Evolutionary conservation across 768 basidiomycete genomes (phyloP).

Genomic region (Xerocomus brunneocitrinus): DNA sequence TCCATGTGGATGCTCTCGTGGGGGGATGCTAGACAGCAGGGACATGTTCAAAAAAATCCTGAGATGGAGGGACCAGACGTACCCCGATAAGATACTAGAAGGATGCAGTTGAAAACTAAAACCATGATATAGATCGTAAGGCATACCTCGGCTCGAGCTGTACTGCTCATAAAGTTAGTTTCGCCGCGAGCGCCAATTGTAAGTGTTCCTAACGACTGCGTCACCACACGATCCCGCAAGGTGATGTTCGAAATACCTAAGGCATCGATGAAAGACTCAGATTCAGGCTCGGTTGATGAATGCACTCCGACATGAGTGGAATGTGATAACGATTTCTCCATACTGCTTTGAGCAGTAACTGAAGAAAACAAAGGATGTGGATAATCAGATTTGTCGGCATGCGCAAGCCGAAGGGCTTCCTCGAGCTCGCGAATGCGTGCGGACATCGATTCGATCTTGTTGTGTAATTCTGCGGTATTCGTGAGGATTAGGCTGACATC

Average conservation of each 20-base stretch:
- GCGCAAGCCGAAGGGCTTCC: conserved; percentile 47
- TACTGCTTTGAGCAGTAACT: conserved; percentile 24
- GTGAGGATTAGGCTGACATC: conserved; percentile 50
- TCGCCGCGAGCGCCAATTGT: conserved; percentile 52
- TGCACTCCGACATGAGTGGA: conserved; percentile 5
- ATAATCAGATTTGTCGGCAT: conserved; percentile 43
- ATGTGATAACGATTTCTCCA: conserved; percentile 20
- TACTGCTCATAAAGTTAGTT: conserved; percentile 56
- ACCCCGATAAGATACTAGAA: conserved; percentile 57
- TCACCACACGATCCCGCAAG: neutral
- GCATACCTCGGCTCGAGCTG: conserved; percentile 63
- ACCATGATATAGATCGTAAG: neutral
- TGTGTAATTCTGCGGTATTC: conserved; percentile 68
- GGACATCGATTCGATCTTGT: conserved; percentile 52
- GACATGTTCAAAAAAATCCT: neutral
- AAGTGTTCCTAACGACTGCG: conserved; percentile 45
- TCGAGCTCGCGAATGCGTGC: conserved; percentile 61
- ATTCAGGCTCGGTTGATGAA: conserved; percentile 26
- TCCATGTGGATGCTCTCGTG: conserved; percentile 11
- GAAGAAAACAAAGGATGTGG: conserved; percentile 46
- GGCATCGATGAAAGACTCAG: conserved; percentile 45
- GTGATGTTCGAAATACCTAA: conserved; percentile 36
- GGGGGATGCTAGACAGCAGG: conserved; percentile 23
- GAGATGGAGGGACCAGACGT: conserved; percentile 2
- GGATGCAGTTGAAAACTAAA: neutral